Percentiles rank a stretch among this genome's conserved stretches.
Evolutionary conservation across 805 yeast species (phyloP).

Genomic region (Grigorovia yakushimaensis): DNA sequence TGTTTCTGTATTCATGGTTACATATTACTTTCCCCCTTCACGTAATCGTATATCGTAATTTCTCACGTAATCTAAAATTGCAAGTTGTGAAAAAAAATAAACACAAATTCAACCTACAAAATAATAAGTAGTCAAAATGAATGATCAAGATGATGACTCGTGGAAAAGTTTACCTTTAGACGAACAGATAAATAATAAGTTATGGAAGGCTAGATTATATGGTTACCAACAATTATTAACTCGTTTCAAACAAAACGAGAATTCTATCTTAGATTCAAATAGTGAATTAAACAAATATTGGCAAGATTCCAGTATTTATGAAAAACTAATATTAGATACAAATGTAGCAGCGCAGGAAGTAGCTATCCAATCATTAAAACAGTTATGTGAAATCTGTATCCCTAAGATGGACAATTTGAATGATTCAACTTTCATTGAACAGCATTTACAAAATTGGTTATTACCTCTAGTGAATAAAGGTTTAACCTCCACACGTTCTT

Average conservation of each 20-base stretch:
- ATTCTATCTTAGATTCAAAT: constrained; percentile 38
- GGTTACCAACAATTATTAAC: constrained; percentile 60
- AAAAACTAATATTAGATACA: constrained; percentile 56
- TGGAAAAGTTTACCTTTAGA: constrained; percentile 57
- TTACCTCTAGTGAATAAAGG: constrained; percentile 67
- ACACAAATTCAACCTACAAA: background rate
- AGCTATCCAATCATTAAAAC: constrained; percentile 49
- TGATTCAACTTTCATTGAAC: background rate
- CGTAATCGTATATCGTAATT: no score
- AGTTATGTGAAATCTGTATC: constrained; percentile 23
- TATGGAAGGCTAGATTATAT: constrained; percentile 78
- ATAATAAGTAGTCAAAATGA: background rate
- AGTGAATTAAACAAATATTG: constrained; percentile 27
- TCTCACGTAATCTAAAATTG: no score
- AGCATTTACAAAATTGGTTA: constrained; percentile 12
- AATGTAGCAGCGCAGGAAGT: constrained; percentile 91
- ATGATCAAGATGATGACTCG: constrained; percentile 15
- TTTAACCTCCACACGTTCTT: constrained; percentile 60
- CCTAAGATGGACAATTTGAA: background rate
- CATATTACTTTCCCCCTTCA: no score
- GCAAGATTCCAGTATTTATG: constrained; percentile 44
- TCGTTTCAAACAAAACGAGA: constrained; percentile 4
- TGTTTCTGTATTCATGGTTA: no score
- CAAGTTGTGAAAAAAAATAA: background rate
- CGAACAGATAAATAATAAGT: constrained; percentile 57